Evolutionary conservation across 345 rosid genomes (phyloP), one percentile per base, ranked within the genome.

Genomic region (Lepidium didymum): DNA sequence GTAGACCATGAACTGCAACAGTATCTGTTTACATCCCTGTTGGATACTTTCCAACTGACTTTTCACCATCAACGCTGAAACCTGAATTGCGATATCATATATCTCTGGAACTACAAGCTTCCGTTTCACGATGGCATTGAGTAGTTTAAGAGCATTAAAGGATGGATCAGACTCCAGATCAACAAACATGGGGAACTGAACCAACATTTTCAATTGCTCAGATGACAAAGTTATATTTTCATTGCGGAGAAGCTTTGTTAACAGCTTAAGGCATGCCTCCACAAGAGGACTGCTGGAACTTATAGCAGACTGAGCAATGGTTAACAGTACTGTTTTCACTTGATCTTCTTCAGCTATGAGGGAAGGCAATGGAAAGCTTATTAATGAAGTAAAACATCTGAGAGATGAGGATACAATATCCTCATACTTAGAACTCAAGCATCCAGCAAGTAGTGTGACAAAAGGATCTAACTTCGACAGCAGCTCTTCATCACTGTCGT

Each of bases 371-470:
- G 90, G 91, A 69, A 91, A 72, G 78, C 96, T 81, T 61, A 94
- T 71, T 66, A 91, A 72, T 67, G 79, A 81, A 68, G 84, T 75
- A 72, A 94, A 86, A 62, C 99, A 91, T 79, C 84, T 83, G 47
- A 94, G 83, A 44, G 93, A 84, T 54, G 86, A 78, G 11, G 96
- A 82, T 35, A 94, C 78, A 66, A 91, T 75, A 70, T 87, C 87
- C 82, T 91, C 96, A 69, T 89, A 89, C 72, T 86, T 87, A 8
- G 97, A 87, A 81, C 83, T 78, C 92, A 94, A 78, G 83, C 97
- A 89, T 46, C 64, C 70, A 43, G 91, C 80, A 46, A 91, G 79
- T 64, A 87, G 70, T 64, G 68, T 75, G 47, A 94, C 82, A 69
- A 94, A 94, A 6, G 99, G 94, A 79, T 89, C 96, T 84, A 91